Evolutionary conservation across 2,329 filamentous ascomycete species (phyloP).

Genomic region (Aspergillus alliaceus): DNA sequence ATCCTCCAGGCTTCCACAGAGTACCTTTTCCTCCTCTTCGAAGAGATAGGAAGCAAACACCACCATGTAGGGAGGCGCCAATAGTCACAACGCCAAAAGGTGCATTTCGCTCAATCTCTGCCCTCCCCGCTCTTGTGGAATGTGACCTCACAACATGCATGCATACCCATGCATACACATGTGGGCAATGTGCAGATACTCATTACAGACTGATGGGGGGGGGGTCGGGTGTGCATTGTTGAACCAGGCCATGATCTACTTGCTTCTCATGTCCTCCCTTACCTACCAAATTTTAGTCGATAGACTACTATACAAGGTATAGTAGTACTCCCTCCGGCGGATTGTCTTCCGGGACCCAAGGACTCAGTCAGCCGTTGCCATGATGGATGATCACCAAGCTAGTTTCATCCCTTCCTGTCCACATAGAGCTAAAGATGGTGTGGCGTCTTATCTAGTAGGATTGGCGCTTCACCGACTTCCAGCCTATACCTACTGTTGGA

Average conservation of each 20-base stretch:
- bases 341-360: not conserved
- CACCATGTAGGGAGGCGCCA: constrained; percentile 8
- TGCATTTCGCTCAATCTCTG: not conserved
- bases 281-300: constrained; percentile 3
- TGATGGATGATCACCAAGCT: not conserved
- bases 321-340: not conserved
- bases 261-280: constrained; percentile 7
- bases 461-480: constrained; percentile 6
- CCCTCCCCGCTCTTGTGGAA: constrained; percentile 14
- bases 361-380: not conserved
- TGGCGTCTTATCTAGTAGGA: constrained; percentile 3
- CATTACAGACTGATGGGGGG: not conserved
- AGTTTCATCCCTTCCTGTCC: not conserved
- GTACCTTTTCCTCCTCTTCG: not conserved
- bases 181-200: constrained; percentile 7
- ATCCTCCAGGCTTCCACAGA: not conserved
- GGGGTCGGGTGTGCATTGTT: not conserved
- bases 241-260: not conserved
- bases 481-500: not conserved
- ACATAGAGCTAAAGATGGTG: constrained; percentile 7
- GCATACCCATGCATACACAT: constrained; percentile 8
- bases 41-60: not conserved
- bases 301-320: not conserved
- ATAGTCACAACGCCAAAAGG: not conserved
- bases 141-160: constrained; percentile 13